Base-by-base conservation (phyloP, 805 yeast species). In the Cyberlindnera japonica region DNA sequence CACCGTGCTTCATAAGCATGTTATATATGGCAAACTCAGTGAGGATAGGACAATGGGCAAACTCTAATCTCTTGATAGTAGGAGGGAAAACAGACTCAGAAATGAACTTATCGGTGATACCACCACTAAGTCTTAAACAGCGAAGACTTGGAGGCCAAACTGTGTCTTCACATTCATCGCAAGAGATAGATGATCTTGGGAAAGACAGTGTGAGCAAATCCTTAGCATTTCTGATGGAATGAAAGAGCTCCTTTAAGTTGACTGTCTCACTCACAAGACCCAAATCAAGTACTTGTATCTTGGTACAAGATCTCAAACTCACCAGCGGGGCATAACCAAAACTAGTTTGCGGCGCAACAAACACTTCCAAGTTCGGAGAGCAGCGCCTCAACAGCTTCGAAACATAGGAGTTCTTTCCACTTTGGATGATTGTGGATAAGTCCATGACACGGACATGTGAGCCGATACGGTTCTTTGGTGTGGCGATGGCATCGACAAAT, bases 301-400 rank as follows among this genome's bases (percentile, higher is more conserved):
- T 69, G 17, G 65, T 65, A 59, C 99, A 93, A 31, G 80, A 68
- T 43, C 85, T 74, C 33, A 93, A 68, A 37, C 95, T 80, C n/a
- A 87, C 74, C 49, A 91, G 64, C 1, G 98, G 97, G 2, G 95
- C 84, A 36, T 80, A 74, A 0, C 99, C 99, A 67, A 93, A 91
- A 64, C 95, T 83, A 23, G 97, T 82, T 58, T 91, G 98, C 3
- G 98, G 96, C 0, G 98, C 96, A 7, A 84, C 74, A 53, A 93
- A 89, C 10, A 71, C 66, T 47, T 79, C 75, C 35, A 93, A 65
- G 27, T 70, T 73, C 15, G 71, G 59, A 8, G 89, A 75, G 40
- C 96, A 85, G 29, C 96, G 71, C 53, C 95, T 76, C 40, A 93
- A 65, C 6, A 93, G 59, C 49, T 85, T 82, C 0, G 97, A 87